Conservation (phyloP, 2,329 filamentous ascomycete genomes). For the Claviceps arundinis region DNA sequence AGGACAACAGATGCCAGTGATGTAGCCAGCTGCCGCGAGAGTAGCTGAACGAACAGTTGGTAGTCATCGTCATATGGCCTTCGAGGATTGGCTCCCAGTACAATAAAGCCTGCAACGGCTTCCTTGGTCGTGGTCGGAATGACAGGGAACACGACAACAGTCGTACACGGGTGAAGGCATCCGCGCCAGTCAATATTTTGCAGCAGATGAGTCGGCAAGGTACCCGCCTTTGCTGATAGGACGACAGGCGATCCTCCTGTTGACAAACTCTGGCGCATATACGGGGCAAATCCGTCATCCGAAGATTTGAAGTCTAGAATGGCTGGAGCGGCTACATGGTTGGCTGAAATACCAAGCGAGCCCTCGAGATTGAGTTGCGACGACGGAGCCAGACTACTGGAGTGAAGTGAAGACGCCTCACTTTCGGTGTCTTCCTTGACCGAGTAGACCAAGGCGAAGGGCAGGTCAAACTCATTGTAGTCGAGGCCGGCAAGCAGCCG, state of each 20-base stretch:
- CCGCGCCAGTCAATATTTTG: conserved; percentile 57
- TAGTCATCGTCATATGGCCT: conserved; percentile 73
- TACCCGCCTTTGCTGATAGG: conserved; percentile 52
- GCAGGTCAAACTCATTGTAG: conserved; percentile 62
- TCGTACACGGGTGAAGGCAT: conserved; percentile 55
- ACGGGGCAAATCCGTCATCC: conserved; percentile 60
- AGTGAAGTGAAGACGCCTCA: conserved; percentile 59
- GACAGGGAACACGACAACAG: conserved; percentile 65
- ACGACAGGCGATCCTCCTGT: conserved; percentile 53
- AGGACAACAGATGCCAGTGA: conserved; percentile 70
- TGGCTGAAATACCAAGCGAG: conserved; percentile 51
- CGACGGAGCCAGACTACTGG: conserved; percentile 46
- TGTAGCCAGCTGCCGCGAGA: conserved; percentile 64
- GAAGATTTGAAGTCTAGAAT: conserved; percentile 57
- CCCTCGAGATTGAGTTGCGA: conserved; percentile 60
- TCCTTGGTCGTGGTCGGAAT: conserved; percentile 61
- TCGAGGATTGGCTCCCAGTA: conserved; percentile 66
- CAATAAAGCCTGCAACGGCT: conserved; percentile 61
- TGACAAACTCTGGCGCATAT: conserved; percentile 61
- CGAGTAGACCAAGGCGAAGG: conserved; percentile 66
- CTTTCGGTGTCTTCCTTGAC: conserved; percentile 58
- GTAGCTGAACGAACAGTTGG: conserved; percentile 59
- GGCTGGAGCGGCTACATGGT: conserved; percentile 46
- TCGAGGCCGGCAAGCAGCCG: conserved; percentile 56
- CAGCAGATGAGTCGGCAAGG: conserved; percentile 50